Conservation (phyloP, 768 basidiomycete genomes). For the Russula olivacea region DNA sequence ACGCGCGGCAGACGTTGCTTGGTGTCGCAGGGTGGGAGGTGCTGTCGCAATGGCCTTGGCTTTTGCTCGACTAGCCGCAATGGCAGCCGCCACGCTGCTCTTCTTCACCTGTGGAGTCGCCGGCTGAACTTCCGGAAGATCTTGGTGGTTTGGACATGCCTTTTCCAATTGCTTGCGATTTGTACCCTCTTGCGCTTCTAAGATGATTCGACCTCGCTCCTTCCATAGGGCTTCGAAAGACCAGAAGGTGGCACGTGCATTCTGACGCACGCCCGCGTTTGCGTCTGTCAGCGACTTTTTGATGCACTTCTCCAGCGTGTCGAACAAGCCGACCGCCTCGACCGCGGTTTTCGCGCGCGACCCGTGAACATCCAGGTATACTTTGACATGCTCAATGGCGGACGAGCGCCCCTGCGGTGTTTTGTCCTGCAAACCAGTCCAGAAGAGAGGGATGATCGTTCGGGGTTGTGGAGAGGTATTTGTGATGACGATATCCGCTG, state of each 20-base stretch:
- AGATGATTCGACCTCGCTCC: conserved; percentile 54
- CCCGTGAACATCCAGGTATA: conserved; percentile 70
- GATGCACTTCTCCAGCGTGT: conserved; percentile 66
- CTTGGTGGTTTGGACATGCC: conserved; percentile 59
- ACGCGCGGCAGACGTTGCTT: conserved; percentile 70
- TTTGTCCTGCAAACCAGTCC: conserved; percentile 71
- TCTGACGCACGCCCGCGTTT: conserved; percentile 74
- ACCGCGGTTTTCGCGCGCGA: conserved; percentile 55
- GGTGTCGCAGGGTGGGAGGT: conserved; percentile 73
- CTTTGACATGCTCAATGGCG: conserved; percentile 63
- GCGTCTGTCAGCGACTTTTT: conserved; percentile 70
- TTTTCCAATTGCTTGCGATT: conserved; percentile 84
- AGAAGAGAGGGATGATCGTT: conserved; percentile 60
- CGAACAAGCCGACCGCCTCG: conserved; percentile 62
- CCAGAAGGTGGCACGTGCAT: conserved; percentile 74
- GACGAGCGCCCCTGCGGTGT: conserved; percentile 66
- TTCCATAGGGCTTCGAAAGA: conserved; percentile 70
- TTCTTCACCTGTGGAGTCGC: conserved; percentile 60
- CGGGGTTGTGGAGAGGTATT: conserved; percentile 69
- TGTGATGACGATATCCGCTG: conserved; percentile 60
- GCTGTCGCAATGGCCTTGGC: conserved; percentile 79
- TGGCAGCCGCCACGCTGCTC: conserved; percentile 75
- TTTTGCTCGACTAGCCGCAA: conserved; percentile 86
- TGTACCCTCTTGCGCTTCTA: conserved; percentile 59
- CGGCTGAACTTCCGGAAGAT: conserved; percentile 33